Evolutionary conservation across 768 basidiomycete species (phyloP).

Genomic region (Pleurotus eryngii): DNA sequence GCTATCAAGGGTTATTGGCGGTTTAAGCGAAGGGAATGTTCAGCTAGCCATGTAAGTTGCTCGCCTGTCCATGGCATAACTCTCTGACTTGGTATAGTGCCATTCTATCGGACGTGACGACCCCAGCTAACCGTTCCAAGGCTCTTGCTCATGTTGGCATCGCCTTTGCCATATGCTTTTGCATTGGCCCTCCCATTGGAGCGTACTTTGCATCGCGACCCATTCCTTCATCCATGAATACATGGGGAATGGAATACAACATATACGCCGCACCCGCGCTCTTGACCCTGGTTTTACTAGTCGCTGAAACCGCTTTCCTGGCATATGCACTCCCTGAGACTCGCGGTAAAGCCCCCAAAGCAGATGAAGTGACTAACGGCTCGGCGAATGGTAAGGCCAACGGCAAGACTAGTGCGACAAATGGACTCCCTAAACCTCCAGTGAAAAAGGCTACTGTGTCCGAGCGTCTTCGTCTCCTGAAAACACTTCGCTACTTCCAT

Average conservation of each 20-base stretch:
- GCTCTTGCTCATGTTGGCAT: slow-evolving; percentile 92
- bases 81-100: slow-evolving; percentile 49
- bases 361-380: background rate
- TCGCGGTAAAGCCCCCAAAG: slow-evolving; percentile 40
- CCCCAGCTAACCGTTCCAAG: slow-evolving; percentile 74
- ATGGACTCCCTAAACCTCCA: slow-evolving; percentile 22
- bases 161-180: slow-evolving; percentile 93
- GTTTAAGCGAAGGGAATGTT: slow-evolving; percentile 95
- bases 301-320: slow-evolving; percentile 79
- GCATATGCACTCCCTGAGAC: slow-evolving; percentile 82
- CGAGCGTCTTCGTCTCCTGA: slow-evolving; percentile 56
- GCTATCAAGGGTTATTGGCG: slow-evolving; percentile 88
- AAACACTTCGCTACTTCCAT: slow-evolving; percentile 64
- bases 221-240: slow-evolving; percentile 53
- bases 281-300: slow-evolving; percentile 74
- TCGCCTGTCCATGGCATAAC: background rate
- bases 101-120: slow-evolving; percentile 88
- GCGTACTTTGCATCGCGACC: slow-evolving; percentile 94
- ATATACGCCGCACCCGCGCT: slow-evolving; percentile 89
- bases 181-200: slow-evolving; percentile 89
- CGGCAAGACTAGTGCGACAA: slow-evolving; percentile 13
- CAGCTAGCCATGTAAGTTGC: slow-evolving; percentile 84
- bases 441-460: slow-evolving; percentile 30
- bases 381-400: slow-evolving; percentile 14
- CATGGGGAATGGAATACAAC: slow-evolving; percentile 68